Evolutionary conservation across 2,329 filamentous ascomycete species (phyloP).

Genomic region (Trichoderma sp.): DNA sequence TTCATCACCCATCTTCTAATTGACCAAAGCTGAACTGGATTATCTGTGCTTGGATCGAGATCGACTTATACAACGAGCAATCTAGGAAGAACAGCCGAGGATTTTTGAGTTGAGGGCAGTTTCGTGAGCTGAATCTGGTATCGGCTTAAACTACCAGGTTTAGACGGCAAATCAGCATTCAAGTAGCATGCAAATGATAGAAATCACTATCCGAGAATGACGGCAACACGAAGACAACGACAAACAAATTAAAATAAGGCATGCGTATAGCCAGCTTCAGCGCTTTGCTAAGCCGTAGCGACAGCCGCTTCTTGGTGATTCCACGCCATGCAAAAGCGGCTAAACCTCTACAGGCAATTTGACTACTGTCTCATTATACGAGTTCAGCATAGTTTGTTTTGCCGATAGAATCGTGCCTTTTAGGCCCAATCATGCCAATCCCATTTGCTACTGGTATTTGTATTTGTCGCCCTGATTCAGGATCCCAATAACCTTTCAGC

Average conservation of each 20-base stretch:
- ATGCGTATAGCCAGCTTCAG: neutral
- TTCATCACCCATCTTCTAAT: neutral
- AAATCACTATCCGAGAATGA: neutral
- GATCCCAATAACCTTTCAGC: neutral
- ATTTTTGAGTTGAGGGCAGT: neutral
- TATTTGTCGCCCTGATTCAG: neutral
- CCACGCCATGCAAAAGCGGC: neutral
- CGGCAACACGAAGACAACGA: neutral
- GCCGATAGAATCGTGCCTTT: neutral
- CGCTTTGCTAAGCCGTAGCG: neutral
- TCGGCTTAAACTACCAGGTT: neutral
- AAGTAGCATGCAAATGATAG: neutral
- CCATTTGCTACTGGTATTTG: neutral
- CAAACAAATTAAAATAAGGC: neutral
- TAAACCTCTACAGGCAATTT: constrained; percentile 11
- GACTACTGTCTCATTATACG: neutral
- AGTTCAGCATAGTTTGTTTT: neutral
- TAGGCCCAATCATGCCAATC: neutral
- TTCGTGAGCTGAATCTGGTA: neutral
- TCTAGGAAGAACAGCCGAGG: neutral
- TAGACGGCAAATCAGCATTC: neutral
- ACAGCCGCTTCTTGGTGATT: neutral
- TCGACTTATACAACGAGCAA: neutral
- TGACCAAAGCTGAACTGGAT: neutral
- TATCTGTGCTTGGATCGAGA: neutral